A percentile compares a stretch with the other conserved stretches of the same genome.
These are phyloP conservation scores for Trametes sp. DNA, from an alignment of 1,284 basidiomycete species.

Conservation along the genomic window DNA sequence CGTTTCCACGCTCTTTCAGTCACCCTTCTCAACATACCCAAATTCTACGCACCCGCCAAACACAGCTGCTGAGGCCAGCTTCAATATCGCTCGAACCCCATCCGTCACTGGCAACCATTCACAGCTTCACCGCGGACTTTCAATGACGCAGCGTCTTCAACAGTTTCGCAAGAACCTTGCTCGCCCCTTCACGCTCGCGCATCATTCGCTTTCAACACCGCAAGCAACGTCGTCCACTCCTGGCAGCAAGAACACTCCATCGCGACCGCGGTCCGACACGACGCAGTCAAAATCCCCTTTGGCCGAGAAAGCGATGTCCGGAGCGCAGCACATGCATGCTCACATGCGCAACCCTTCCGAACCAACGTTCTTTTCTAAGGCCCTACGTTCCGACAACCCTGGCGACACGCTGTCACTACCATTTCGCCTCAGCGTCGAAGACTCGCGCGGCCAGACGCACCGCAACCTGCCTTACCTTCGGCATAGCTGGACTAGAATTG, in stretches of 20 bases:
- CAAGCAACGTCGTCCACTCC: conserved; percentile 21
- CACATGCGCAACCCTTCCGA: conserved; percentile 45
- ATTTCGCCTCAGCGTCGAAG: conserved; percentile 68
- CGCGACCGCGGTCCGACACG: conserved; percentile 41
- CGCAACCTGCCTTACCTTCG: conserved; percentile 86
- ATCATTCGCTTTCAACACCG: conserved; percentile 32
- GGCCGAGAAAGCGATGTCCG: conserved; percentile 40
- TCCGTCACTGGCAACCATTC: conserved; percentile 47
- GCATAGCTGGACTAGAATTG: conserved; percentile 94
- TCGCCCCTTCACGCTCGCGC: conserved; percentile 53
- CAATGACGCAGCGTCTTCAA: conserved; percentile 43
- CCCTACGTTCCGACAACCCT: conserved; percentile 55
- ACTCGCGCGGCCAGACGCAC: conserved; percentile 59
- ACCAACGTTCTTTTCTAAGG: conserved; percentile 57
- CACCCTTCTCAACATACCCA: conserved; percentile 47
- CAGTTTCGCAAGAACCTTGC: conserved; percentile 48
- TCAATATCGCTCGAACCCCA: conserved; percentile 37
- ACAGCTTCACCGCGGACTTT: conserved; percentile 32
- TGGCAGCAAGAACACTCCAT: conserved; percentile 17
- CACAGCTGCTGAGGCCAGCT: conserved; percentile 33
- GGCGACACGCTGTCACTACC: conserved; percentile 62
- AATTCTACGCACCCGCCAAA: conserved; percentile 43
- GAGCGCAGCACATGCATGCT: conserved; percentile 33
- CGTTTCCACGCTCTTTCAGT: conserved; percentile 59
- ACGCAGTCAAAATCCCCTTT: conserved; percentile 42